These are phyloP conservation scores for Moesziomyces parantarcticus DNA, from an alignment of 1,284 basidiomycete genomes.

Conservation along the genomic window DNA sequence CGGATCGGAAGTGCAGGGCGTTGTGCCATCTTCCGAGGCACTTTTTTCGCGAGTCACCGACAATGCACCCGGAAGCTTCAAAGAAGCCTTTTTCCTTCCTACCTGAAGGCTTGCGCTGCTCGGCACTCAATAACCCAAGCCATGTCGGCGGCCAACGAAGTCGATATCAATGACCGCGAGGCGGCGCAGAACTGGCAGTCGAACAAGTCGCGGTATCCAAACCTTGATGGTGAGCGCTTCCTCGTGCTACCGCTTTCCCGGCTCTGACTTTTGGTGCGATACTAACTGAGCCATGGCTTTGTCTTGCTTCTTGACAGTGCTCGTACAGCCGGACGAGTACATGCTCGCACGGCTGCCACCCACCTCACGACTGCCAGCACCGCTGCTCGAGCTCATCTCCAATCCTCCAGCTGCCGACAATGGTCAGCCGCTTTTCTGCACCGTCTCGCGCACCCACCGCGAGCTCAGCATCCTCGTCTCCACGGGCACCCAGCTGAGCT, in stretches of 20 bases:
- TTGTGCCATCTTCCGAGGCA: no score
- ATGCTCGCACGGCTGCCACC: constrained; percentile 27
- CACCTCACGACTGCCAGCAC: constrained; percentile 1
- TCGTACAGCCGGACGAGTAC: constrained; percentile 35
- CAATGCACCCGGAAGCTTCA: no score
- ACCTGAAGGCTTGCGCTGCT: no score
- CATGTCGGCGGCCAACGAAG: background rate
- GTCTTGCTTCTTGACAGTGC: constrained; percentile 8
- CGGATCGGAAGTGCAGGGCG: no score
- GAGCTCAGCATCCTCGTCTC: constrained; percentile 47
- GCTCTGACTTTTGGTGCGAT: no score
- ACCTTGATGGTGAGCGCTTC: constrained; percentile 31
- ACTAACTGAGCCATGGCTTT: no score
- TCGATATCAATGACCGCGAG: constrained; percentile 25
- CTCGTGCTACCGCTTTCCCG: no score
- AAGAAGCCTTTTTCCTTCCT: no score
- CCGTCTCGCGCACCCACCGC: constrained; percentile 33
- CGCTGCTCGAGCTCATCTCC: constrained; percentile 17
- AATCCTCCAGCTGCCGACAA: background rate
- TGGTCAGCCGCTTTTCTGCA: constrained; percentile 22
- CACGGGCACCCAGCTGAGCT: constrained; percentile 2
- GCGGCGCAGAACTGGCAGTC: constrained; percentile 31
- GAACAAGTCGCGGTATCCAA: constrained; percentile 26
- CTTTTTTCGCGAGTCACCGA: no score
- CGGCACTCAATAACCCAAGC: no score